Evolutionary conservation across 2,329 filamentous ascomycete species (phyloP), one percentile per base, ranked within the genome.

Genomic region (Davidsoniella virescens): DNA sequence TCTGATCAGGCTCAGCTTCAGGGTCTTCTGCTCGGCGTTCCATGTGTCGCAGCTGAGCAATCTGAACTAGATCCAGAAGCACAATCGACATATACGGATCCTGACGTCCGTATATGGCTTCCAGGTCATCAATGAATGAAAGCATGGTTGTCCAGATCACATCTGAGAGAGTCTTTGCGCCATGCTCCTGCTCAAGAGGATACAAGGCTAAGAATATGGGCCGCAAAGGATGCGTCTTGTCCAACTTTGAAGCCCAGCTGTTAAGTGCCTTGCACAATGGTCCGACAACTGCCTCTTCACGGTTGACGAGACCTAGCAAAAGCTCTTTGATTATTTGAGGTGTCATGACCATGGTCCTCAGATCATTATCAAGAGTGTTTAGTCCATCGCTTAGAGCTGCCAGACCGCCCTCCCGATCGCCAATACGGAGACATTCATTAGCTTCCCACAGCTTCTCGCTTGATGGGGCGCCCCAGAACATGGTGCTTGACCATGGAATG

Each of bases 131-230:
- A 1, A 66, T 65, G 52, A 69, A 63, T 2, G 63, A 62, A 2
- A 67, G 64, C 36, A 65, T 62, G 46, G 65, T 67, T 38, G 59
- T 61, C 65, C 66, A 67, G 2, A 69, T 57, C 10, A 69, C 56
- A 48, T 69, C 66, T 4, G 67, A 69, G n/a, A 69, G 56, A 7
- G 64, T 67, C 2, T 56, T 57, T 6, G 67, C 60, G 2, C 67
- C 67, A 52, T 69, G 67, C 40, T 68, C 69, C 52, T 69, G 67
- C 51, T 68, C 66, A 5, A 69, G 64, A 37, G 69, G 66, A 55
- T 69, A 69, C 20, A 69, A 52, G 39, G 65, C 65, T 12, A 60
- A 62, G 50, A 69, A 69, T 2, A 68, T 67, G 49, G 64, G 64
- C 6, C 67, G 64, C 16, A 69, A 58, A 1, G 67, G 67, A 52